A percentile compares a stretch with the other conserved stretches of the same genome.
These are phyloP conservation scores for Dioszegia crocea DNA, from an alignment of 768 basidiomycete species.

Conservation along the genomic window DNA sequence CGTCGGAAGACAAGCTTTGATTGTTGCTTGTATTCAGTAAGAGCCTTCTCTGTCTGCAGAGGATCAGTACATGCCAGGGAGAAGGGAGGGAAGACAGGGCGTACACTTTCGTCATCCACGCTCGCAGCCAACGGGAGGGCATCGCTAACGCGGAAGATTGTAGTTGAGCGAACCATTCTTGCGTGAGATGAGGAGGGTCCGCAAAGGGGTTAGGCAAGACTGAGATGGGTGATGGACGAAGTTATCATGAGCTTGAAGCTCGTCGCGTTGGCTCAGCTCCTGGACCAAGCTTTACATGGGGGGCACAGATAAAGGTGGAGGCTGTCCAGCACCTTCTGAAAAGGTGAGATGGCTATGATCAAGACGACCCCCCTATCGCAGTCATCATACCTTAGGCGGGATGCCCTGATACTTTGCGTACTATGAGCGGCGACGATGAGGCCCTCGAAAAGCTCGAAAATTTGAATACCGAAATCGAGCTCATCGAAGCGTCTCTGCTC, in stretches of 20 bases:
- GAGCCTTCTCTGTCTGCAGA: slow-evolving; percentile 79
- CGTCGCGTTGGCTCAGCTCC: neutral
- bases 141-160: slow-evolving; percentile 48
- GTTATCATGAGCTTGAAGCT: neutral
- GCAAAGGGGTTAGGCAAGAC: neutral
- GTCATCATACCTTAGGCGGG: no score
- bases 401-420: neutral
- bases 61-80: neutral
- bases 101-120: slow-evolving; percentile 93
- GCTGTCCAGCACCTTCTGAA: neutral
- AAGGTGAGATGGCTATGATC: no score
- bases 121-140: slow-evolving; percentile 82
- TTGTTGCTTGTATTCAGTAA: slow-evolving; percentile 98
- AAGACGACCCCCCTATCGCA: no score
- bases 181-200: no score
- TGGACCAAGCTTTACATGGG: neutral
- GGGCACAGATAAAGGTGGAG: neutral
- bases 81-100: neutral
- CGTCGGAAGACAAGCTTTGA: slow-evolving; percentile 93
- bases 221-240: neutral
- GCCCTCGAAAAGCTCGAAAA: slow-evolving; percentile 3
- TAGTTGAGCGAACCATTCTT: slow-evolving; percentile 47
- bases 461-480: slow-evolving; percentile 55
- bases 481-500: slow-evolving; percentile 63
- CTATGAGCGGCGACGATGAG: neutral